Evolutionary conservation across 495 filamentous ascomycete genomes (phyloP), one percentile per base, ranked within the genome.

Genomic region (Cairneyella variabilis): DNA sequence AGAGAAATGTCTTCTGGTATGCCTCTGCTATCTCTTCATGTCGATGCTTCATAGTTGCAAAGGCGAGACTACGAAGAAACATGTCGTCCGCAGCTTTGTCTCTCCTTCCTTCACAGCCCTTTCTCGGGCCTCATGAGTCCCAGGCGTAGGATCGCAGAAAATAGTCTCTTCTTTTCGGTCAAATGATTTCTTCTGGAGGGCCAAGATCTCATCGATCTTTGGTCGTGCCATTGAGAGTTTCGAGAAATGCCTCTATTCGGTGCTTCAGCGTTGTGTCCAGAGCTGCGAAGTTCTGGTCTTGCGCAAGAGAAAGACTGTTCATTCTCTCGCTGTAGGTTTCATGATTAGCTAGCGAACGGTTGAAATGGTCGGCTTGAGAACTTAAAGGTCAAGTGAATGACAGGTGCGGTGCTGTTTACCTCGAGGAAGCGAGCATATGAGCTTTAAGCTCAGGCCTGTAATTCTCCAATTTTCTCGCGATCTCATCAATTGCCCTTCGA

Each of bases 1-100:
- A 66, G 7, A 43, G 48, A 44, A 64, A 59, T 4, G 63, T 66
- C 4, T 54, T 46, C 14, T 39, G 21, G 36, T 64, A 48, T 10
- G 61, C 57, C 39, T 50, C 48, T 8, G 40, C 34, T 14, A 66
- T 57, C 21, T 52, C 51, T 40, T 58, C 48, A 20, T 55, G 47
- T 3, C 60, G 50, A 43, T 59, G 22, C 2, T 11, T 10, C 57
- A 37, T 57, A 11, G 56, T 60, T 51, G 18, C 26, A 44, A 34
- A 49, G 32, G 27, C 28, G 52, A 45, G 43, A n/a, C 18, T 51
- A 39, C 9, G 17, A 22, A 41, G 42, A 36, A 36, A 8, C 1
- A 1, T 45, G 8, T 38, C 3, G 30, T 39, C 51, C 2, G 21
- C 18, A 7, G 10, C 11, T 18, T 41, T 28, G 2, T 36, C 16